Base-by-base conservation (phyloP, 768 basidiomycete genomes). In the Collybia nuda region DNA sequence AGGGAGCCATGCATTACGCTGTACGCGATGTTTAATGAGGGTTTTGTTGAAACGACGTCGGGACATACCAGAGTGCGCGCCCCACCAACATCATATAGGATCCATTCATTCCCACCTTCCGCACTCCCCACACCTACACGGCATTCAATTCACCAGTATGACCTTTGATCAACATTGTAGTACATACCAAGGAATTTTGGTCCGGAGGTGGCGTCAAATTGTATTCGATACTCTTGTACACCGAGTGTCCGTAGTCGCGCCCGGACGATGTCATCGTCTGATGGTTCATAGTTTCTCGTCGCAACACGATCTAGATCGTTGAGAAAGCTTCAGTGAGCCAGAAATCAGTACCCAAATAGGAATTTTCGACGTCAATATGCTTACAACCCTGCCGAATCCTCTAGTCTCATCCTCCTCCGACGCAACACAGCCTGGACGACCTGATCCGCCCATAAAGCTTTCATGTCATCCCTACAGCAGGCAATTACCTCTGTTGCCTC, bases 1-100 rank as follows among this genome's bases (percentile, higher is more conserved):
- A 2, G 85, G 81, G 2, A 84, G 67, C 88, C 88, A 90, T 22
- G 83, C 83, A 40, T 81, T 75, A 11, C 88, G 82, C 84, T 88
- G 62, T 6, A 41, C 14, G 19, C 3, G 0, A 8, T 14, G n/a
- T 23, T 49, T 19, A 47, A 17, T 17, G 29, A 36, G 14, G 39
- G 5, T 5, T n/a, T 22, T 44, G 37, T 14, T 24, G n/a, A 40
- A 1, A 38, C 28, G 50, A 26, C 24, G 22, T 18, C 63, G 35
- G 17, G 23, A 59, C 74, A 9, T 57, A 83, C 81, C 64, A 71
- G 65, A 8, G 79, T 79, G 50, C 85, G 72, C 18, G 80, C 78
- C 4, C 86, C 86, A 12, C 86, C 86, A 1, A 88, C 86, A 55
- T 87, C 86, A 56, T 84, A 86, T 46, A 88, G 69, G 36, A 81